Percentiles rank a stretch among this genome's conserved stretches.
phyloP scores from a whole-genome alignment of 1,284 basidiomycete genomes.

The Marasmius tenuissimus region DNA sequence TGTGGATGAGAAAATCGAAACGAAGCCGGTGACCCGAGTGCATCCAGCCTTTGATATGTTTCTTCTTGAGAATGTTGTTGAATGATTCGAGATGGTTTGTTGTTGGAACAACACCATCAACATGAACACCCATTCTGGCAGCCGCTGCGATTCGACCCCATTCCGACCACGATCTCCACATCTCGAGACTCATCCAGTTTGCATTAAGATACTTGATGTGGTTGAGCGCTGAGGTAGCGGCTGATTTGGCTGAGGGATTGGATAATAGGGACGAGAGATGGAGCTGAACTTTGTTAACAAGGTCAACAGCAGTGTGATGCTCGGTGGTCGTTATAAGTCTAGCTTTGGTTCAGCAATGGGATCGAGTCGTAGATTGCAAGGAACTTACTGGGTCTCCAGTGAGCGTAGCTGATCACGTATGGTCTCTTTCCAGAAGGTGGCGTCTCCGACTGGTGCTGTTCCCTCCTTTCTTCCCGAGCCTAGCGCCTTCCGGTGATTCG shows the following conservation, averaged over 20 bases:
- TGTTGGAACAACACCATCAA: slow-evolving; percentile 31
- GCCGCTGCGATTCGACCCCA: slow-evolving; percentile 9
- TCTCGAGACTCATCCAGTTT: slow-evolving; percentile 11
- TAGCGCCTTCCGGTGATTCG: background rate
- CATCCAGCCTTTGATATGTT: slow-evolving; percentile 26
- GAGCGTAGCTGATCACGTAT: background rate
- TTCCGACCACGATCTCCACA: slow-evolving; percentile 18
- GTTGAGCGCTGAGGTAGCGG: background rate
- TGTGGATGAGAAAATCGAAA: slow-evolving; percentile 27
- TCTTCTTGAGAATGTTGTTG: slow-evolving; percentile 34
- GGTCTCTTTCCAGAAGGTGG: background rate
- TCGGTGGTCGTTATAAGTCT: too few relatives aligned
- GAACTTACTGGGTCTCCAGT: background rate
- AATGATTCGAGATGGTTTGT: slow-evolving; percentile 42
- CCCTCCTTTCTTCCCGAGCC: background rate
- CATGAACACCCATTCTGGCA: slow-evolving; percentile 4
- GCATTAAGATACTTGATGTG: slow-evolving; percentile 11
- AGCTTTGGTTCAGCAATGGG: too few relatives aligned
- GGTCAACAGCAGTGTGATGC: background rate
- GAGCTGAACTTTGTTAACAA: background rate
- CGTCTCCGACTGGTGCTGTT: too few relatives aligned
- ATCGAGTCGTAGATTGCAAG: too few relatives aligned
- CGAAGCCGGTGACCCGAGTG: slow-evolving; percentile 25
- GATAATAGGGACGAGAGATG: background rate
- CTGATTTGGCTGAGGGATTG: background rate